Percentiles rank a stretch among this genome's conserved stretches.
These are phyloP conservation scores for Fusarium solani-melongenae DNA, from an alignment of 2,329 filamentous ascomycete species.

Conservation along the genomic window DNA sequence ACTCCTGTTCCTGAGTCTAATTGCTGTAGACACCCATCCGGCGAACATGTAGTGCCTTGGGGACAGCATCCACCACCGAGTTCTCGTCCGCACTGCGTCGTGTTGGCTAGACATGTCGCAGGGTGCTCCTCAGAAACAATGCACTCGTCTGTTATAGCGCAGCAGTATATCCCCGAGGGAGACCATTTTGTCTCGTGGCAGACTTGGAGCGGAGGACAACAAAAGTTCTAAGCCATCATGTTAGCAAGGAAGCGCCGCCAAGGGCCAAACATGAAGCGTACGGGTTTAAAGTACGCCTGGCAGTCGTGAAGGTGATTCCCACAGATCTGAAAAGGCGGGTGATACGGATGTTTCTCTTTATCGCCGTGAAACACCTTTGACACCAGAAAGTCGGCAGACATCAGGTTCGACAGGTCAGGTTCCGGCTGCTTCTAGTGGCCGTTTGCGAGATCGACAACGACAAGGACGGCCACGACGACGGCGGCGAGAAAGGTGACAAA, in stretches of 20 bases:
- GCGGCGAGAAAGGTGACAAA: slow-evolving; percentile 36
- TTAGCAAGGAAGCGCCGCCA: background rate
- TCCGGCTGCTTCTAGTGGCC: slow-evolving; percentile 11
- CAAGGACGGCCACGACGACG: slow-evolving; percentile 33
- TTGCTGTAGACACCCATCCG: slow-evolving; percentile 22
- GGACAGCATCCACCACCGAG: slow-evolving; percentile 27
- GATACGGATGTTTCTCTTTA: background rate
- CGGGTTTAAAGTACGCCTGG: slow-evolving; percentile 18
- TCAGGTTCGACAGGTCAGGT: background rate
- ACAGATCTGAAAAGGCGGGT: slow-evolving; percentile 9
- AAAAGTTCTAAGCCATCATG: slow-evolving; percentile 15
- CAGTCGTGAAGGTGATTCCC: slow-evolving; percentile 20
- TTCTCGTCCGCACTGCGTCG: slow-evolving; percentile 19
- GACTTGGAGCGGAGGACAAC: slow-evolving; percentile 12
- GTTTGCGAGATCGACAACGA: slow-evolving; percentile 19
- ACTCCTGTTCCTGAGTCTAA: slow-evolving; percentile 22
- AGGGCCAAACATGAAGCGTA: slow-evolving; percentile 7
- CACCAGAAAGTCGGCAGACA: background rate
- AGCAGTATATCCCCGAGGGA: slow-evolving; percentile 24
- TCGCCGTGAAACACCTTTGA: background rate
- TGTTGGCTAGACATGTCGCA: slow-evolving; percentile 17
- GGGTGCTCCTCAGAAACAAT: slow-evolving; percentile 10
- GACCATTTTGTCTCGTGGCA: slow-evolving; percentile 18
- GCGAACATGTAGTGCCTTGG: slow-evolving; percentile 22
- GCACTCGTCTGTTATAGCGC: slow-evolving; percentile 19